A percentile compares a stretch with the other conserved stretches of the same genome.
phyloP scores from a whole-genome alignment of 352 stramenopile species.

The Poterioochromonas sp. region DNA sequence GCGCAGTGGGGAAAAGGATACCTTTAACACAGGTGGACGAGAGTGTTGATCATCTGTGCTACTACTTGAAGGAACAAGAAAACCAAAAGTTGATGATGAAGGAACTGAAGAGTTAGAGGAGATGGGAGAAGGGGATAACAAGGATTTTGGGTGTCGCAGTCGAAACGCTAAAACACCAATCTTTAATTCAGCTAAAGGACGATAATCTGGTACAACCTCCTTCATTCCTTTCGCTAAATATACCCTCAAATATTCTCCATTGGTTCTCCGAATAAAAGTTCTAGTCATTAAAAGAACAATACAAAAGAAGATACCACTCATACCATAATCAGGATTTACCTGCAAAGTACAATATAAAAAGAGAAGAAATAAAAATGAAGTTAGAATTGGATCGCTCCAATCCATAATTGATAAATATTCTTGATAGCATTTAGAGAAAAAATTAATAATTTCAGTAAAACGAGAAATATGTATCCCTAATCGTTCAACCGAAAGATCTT shows the following conservation, averaged over 20 bases:
- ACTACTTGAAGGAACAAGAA: too few relatives aligned
- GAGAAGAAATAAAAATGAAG: not conserved
- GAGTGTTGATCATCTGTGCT: too few relatives aligned
- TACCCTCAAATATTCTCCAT: not conserved
- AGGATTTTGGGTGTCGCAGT: too few relatives aligned
- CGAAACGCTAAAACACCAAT: too few relatives aligned
- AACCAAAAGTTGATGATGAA: too few relatives aligned
- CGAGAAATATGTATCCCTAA: not conserved
- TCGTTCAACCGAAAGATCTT: constrained; percentile 2
- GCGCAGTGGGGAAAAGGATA: too few relatives aligned
- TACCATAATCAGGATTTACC: not conserved
- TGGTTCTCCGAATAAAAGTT: not conserved
- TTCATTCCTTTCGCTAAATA: too few relatives aligned
- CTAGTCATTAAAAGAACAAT: not conserved
- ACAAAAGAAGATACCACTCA: not conserved
- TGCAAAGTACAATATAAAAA: not conserved
- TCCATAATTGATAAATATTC: not conserved
- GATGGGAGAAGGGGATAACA: too few relatives aligned
- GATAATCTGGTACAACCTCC: too few relatives aligned
- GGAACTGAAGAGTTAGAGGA: too few relatives aligned
- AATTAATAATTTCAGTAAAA: not conserved
- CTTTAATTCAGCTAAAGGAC: too few relatives aligned
- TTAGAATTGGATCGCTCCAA: not conserved
- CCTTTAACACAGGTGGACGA: too few relatives aligned
- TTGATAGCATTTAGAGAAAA: not conserved